Conservation (phyloP, 345 rosid species). For the Barbarea vulgaris region DNA sequence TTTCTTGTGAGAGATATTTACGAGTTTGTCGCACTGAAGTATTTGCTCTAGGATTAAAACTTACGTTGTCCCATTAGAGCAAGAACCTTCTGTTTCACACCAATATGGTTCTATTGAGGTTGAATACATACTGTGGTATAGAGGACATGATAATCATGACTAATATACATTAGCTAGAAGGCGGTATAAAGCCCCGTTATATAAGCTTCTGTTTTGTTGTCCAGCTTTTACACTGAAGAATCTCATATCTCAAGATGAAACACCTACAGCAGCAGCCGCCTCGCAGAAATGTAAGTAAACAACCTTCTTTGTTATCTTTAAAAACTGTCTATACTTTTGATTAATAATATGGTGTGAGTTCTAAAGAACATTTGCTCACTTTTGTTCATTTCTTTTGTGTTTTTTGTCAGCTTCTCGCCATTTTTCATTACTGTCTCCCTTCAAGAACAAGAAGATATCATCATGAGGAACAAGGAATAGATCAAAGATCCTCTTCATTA, state of each 20-base stretch:
- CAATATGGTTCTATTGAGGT: background rate
- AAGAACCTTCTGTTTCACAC: background rate
- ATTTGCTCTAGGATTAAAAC: background rate
- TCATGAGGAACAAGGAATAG: conserved; percentile 10
- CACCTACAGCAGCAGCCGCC: conserved; percentile 53
- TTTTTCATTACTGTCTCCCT: conserved; percentile 75
- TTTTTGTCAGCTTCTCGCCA: conserved; percentile 69
- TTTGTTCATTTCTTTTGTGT: conserved; percentile 8
- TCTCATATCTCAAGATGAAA: conserved; percentile 85
- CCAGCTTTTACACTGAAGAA: conserved; percentile 84
- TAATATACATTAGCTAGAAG: background rate
- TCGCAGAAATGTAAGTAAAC: conserved; percentile 66
- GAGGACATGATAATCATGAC: background rate
- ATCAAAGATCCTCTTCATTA: conserved; percentile 24
- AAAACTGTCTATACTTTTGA: background rate
- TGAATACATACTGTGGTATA: background rate
- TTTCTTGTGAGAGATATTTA: background rate
- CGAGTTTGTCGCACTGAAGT: background rate
- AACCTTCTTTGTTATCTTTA: background rate
- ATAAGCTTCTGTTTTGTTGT: conserved; percentile 24
- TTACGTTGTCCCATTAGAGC: conserved; percentile 7
- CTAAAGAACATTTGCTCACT: background rate
- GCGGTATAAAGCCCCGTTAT: background rate
- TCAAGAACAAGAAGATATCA: conserved; percentile 64
- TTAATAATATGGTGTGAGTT: background rate